phyloP scores from a whole-genome alignment of 345 rosid genomes.

The Balakata baccata region DNA sequence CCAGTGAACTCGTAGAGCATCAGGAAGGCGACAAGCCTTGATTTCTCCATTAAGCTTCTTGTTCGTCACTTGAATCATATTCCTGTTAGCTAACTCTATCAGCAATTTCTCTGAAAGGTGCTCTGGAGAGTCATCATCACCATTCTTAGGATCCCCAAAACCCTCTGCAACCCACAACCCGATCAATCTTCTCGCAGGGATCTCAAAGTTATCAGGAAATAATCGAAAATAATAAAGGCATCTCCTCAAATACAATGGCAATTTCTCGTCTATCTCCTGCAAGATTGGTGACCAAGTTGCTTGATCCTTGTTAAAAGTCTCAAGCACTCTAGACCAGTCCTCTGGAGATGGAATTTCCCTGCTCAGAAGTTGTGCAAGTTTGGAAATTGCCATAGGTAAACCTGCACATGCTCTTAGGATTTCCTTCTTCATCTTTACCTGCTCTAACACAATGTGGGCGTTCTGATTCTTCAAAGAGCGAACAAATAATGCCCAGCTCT shows the following conservation, averaged over 20 bases:
- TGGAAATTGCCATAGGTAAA: slow-evolving; percentile 9
- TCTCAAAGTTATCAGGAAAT: slow-evolving; percentile 14
- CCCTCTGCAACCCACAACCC: slow-evolving; percentile 33
- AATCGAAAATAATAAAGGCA: slow-evolving; percentile 21
- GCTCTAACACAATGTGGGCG: no score
- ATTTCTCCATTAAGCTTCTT: slow-evolving; percentile 24
- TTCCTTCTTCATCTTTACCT: background rate
- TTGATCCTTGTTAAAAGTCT: background rate
- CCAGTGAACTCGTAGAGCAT: slow-evolving; percentile 17
- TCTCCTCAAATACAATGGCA: slow-evolving; percentile 22
- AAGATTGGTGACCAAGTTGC: background rate
- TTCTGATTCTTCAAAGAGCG: no score
- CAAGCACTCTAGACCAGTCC: background rate
- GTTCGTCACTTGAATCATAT: slow-evolving; percentile 21
- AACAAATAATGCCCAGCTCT: slow-evolving; percentile 19
- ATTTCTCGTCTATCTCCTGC: no score
- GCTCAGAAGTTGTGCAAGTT: slow-evolving; percentile 13
- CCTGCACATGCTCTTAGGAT: slow-evolving; percentile 2
- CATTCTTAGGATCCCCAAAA: background rate
- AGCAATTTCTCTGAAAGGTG: slow-evolving; percentile 11
- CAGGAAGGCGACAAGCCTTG: slow-evolving; percentile 17
- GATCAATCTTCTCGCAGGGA: slow-evolving; percentile 23
- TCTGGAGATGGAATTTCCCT: background rate
- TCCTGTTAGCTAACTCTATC: slow-evolving; percentile 13
- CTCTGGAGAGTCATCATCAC: slow-evolving; percentile 10